Conservation (phyloP, 176 grass and related monocot species). For the Hyparrhenia diplandra region DNA sequence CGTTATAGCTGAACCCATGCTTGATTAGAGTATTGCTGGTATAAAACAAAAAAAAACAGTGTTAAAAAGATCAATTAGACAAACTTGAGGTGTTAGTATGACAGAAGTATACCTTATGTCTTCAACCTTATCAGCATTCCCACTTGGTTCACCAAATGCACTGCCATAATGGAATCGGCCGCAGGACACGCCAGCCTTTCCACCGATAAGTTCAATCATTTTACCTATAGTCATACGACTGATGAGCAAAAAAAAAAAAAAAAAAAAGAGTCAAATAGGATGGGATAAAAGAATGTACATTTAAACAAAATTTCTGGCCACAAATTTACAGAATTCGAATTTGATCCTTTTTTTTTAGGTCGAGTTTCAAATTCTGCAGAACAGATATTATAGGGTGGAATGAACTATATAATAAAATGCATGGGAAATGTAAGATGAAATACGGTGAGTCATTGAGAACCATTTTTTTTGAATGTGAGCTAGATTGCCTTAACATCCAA, state of each 20-base stretch:
- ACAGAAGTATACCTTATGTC: conserved; percentile 67
- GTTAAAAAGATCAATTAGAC: neutral
- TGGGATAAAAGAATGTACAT: no score
- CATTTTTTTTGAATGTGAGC: neutral
- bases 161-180: conserved; percentile 92
- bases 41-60: conserved; percentile 24
- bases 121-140: conserved; percentile 85
- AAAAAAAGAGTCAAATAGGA: neutral
- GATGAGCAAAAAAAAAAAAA: neutral
- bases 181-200: conserved; percentile 89
- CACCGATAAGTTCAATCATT: conserved; percentile 98
- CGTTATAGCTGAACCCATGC: conserved; percentile 91
- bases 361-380: neutral
- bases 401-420: neutral
- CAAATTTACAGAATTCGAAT: neutral
- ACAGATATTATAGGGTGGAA: neutral
- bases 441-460: neutral
- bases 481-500: neutral
- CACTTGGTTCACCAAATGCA: conserved; percentile 90
- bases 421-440: neutral
- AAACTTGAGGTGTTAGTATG: conserved; percentile 7
- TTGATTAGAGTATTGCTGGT: conserved; percentile 70
- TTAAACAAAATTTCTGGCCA: neutral
- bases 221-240: conserved; percentile 98
- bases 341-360: neutral